A percentile compares a stretch with the other conserved stretches of the same genome.
Conservation (phyloP, 2,329 filamentous ascomycete genomes). For the Claviceps spartinae region DNA sequence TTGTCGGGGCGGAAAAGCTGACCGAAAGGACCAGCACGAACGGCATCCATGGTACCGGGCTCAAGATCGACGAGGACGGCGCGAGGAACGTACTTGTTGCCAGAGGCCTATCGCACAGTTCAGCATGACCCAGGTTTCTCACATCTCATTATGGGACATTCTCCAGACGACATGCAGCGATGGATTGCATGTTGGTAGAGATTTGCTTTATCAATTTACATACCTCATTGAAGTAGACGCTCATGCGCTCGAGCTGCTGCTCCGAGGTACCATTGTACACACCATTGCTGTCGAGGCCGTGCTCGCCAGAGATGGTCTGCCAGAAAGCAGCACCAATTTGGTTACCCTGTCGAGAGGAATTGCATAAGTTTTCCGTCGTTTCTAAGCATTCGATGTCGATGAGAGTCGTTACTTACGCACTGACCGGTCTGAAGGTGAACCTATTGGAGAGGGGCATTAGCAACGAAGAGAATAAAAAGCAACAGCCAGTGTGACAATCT, state of each 20-base stretch:
- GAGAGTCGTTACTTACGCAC: slow-evolving; percentile 85
- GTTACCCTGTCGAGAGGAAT: slow-evolving; percentile 58
- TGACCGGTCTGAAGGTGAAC: slow-evolving; percentile 99
- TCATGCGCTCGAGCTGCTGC: slow-evolving; percentile 97
- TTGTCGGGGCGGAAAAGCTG: slow-evolving; percentile 99
- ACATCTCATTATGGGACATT: neutral
- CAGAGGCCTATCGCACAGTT: slow-evolving; percentile 51
- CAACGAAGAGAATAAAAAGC: slow-evolving; percentile 26
- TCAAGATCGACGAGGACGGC: slow-evolving; percentile 98
- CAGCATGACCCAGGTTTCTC: neutral
- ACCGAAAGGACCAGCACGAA: slow-evolving; percentile 93
- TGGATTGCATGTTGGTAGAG: neutral
- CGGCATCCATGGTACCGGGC: slow-evolving; percentile 98
- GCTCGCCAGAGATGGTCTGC: slow-evolving; percentile 77
- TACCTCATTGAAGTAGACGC: slow-evolving; percentile 89
- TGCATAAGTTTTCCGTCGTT: slow-evolving; percentile 21
- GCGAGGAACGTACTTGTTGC: slow-evolving; percentile 98
- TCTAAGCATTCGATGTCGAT: slow-evolving; percentile 32
- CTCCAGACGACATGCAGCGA: neutral
- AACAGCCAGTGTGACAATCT: slow-evolving; percentile 18
- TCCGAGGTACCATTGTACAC: slow-evolving; percentile 98
- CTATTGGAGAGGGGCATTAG: slow-evolving; percentile 44
- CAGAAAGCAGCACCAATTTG: slow-evolving; percentile 99
- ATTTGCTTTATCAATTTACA: slow-evolving; percentile 7
- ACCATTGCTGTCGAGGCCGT: slow-evolving; percentile 92